Conservation (phyloP, 169 alveolate genomes). For the Plasmodium cynomolgi region DNA sequence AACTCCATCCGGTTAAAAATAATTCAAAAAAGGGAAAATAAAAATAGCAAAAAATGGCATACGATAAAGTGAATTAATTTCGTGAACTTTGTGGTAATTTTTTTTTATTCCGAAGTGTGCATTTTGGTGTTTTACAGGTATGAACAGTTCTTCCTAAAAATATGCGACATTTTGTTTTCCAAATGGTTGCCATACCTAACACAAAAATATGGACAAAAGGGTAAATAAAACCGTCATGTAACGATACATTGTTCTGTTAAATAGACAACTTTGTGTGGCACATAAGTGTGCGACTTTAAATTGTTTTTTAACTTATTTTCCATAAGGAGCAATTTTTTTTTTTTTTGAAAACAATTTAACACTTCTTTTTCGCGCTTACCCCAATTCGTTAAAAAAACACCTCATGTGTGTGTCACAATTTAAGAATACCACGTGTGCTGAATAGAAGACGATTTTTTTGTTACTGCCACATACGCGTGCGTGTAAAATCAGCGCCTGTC, state of each 20-base stretch:
- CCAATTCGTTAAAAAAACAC: not conserved
- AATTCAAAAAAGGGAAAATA: slow-evolving; percentile 1
- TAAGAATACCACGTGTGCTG: not conserved
- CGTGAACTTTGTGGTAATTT: not conserved
- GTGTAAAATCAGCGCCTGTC: not conserved
- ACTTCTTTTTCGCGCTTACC: not conserved
- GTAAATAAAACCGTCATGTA: not conserved
- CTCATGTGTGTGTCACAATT: not conserved
- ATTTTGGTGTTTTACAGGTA: slow-evolving; percentile 41
- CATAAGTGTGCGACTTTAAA: not conserved
- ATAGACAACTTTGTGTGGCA: not conserved
- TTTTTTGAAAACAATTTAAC: not conserved
- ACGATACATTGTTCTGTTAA: not conserved
- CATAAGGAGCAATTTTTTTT: not conserved
- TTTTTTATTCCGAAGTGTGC: slow-evolving; percentile 44
- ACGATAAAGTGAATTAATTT: slow-evolving; percentile 1
- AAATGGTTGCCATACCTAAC: not conserved
- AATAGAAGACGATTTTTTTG: not conserved
- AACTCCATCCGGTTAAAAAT: not conserved
- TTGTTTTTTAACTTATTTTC: not conserved
- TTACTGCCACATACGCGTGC: not conserved
- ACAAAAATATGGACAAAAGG: not conserved
- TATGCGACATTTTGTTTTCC: slow-evolving; percentile 21
- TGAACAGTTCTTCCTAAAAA: slow-evolving; percentile 19
- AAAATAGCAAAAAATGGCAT: not conserved